Base-by-base conservation (phyloP, 2,329 filamentous ascomycete genomes). In the Epichloe typhina region DNA sequence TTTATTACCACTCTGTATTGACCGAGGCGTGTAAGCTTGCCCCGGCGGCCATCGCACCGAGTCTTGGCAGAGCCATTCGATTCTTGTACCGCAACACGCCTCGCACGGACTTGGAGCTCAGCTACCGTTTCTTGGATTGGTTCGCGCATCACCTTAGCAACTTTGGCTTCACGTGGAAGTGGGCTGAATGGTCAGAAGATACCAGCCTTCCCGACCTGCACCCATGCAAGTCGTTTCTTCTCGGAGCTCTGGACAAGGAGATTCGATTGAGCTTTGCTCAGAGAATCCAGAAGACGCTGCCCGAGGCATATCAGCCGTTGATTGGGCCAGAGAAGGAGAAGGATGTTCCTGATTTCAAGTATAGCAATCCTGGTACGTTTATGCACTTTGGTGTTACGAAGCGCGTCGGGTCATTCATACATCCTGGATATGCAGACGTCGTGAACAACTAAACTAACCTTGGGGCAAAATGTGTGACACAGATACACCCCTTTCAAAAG, bases 111-210 rank as follows among this genome's bases (percentile, higher is more conserved):
- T 73, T 96, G 46, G 90, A 97, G 68, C 72, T 98, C 42, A 78
- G 75, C 51, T 85, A 90, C 61, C 81, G 93, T 26, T 97, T 97
- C 69, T 75, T 95, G 63, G 91, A 97, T 65, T 98, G 93, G 93
- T 98, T 98, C 63, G 80, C 91, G 17, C 93, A 98, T 66, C 93
- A 98, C 71, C 72, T 98, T 57, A 96, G 90, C 70, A 98, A 98
- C 71, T 98, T 98, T 64, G 93, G 95, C 49, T 98, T 97, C 65
- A 93, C 93, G 9, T 98, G 93, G 93, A 97, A 97, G 69, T 98
- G 93, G 93, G 84, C 86, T 15, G 93, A 98, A 70, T 98, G 93
- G 93, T 77, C 86, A 46, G 88, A 90, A 15, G 89, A 97, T 63
- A 82, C 95, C 15, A 76, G 81, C 42, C 76, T 94, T 26, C 79